Percentiles rank a stretch among this genome's conserved stretches.
Evolutionary conservation across 2,329 filamentous ascomycete genomes (phyloP).

Genomic region (Orbilia brochopaga): DNA sequence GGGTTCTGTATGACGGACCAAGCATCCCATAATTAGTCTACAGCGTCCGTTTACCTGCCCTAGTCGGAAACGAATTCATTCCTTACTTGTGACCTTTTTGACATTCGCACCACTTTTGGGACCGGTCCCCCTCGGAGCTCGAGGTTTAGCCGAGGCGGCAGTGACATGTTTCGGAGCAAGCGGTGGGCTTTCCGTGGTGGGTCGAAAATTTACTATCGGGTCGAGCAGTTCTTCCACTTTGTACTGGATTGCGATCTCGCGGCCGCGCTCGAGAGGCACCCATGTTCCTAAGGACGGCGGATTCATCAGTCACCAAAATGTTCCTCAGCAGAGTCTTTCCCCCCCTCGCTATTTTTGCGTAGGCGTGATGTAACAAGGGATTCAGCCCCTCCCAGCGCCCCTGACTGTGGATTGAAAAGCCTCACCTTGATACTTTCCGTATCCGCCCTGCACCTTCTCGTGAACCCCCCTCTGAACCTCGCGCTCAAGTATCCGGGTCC

Average conservation of each 20-base stretch:
- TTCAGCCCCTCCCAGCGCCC: background rate
- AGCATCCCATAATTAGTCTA: background rate
- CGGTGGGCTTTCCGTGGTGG: conserved; percentile 85
- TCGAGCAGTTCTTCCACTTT: conserved; percentile 80
- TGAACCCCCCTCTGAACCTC: conserved; percentile 96
- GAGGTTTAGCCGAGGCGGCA: conserved; percentile 66
- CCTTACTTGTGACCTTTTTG: conserved; percentile 35
- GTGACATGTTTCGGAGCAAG: conserved; percentile 89
- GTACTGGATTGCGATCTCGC: conserved; percentile 83
- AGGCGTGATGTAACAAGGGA: background rate
- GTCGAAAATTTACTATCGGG: conserved; percentile 86
- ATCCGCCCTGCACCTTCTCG: conserved; percentile 97
- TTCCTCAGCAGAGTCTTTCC: background rate
- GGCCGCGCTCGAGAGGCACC: conserved; percentile 85
- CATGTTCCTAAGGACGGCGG: conserved; percentile 72
- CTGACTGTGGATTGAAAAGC: background rate
- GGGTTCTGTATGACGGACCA: conserved; percentile 15
- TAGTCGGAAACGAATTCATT: background rate
- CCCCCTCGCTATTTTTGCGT: too few species aligned
- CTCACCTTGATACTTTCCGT: conserved; percentile 94
- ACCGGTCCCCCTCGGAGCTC: conserved; percentile 56
- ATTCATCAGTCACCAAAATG: background rate
- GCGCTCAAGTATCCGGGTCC: conserved; percentile 91
- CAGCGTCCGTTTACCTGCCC: background rate
- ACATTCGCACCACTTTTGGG: conserved; percentile 25